These are phyloP conservation scores for Exophiala alcalophila DNA, from an alignment of 2,329 filamentous ascomycete genomes.

Conservation along the genomic window DNA sequence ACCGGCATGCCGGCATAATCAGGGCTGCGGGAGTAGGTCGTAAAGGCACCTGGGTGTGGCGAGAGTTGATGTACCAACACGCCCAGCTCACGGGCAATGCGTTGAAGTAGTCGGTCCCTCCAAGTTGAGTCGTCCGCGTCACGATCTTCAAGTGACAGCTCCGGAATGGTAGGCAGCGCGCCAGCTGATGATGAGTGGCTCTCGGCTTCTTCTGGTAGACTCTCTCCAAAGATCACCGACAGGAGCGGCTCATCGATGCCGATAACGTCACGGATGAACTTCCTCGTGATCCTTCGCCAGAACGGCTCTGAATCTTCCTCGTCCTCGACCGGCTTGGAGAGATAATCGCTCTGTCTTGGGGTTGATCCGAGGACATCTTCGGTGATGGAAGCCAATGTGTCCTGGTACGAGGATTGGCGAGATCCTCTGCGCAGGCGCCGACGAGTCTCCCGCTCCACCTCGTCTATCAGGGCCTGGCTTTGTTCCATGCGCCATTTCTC, in stretches of 20 bases:
- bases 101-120: conserved; percentile 76
- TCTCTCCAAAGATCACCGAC: conserved; percentile 82
- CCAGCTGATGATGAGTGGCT: conserved; percentile 14
- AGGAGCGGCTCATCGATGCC: conserved; percentile 85
- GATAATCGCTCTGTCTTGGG: conserved; percentile 29
- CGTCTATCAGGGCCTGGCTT: conserved; percentile 76
- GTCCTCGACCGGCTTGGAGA: conserved; percentile 32
- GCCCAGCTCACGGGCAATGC: conserved; percentile 82
- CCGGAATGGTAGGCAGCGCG: conserved; percentile 24
- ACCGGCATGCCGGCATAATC: conserved; percentile 76
- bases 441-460: conserved; percentile 82
- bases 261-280: conserved; percentile 83
- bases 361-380: conserved; percentile 29
- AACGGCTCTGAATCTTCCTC: conserved; percentile 62
- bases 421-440: conserved; percentile 54
- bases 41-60: conserved; percentile 84
- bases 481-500: conserved; percentile 92
- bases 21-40: conserved; percentile 66
- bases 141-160: conserved; percentile 15
- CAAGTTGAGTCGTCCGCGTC: conserved; percentile 46
- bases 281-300: conserved; percentile 77
- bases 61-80: conserved; percentile 78
- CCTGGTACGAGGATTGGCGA: conserved; percentile 16
- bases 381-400: conserved; percentile 16
- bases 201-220: conserved; percentile 53